Evolutionary conservation across 148 eudicot genomes (phyloP).

Genomic region (Camellia granthamiana): DNA sequence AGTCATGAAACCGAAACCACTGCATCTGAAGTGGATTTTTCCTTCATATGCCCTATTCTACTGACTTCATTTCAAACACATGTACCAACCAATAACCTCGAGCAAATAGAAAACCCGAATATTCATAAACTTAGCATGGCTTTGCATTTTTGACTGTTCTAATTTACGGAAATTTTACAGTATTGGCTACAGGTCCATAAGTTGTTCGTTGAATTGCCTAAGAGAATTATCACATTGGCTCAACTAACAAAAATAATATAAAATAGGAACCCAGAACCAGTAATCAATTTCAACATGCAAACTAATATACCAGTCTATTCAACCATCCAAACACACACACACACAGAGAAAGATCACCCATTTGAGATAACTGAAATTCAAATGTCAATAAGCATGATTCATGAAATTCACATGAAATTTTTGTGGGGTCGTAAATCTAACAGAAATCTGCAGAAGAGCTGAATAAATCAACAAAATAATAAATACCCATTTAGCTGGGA

Average conservation of each 20-base stretch:
- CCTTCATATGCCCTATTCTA: background rate
- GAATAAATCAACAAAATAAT: background rate
- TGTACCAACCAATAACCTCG: background rate
- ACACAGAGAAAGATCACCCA: background rate
- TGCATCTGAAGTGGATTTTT: constrained; percentile 3
- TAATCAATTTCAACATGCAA: background rate
- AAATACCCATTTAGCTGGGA: background rate
- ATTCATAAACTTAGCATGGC: background rate
- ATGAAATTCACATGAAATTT: background rate
- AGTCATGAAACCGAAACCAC: background rate
- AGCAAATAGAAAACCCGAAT: background rate
- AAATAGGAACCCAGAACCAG: background rate
- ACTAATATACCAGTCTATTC: background rate
- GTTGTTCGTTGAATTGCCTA: no score
- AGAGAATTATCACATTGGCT: background rate
- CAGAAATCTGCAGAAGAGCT: background rate
- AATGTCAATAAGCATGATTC: background rate
- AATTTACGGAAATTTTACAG: background rate
- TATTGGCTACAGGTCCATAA: background rate
- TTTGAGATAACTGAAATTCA: background rate
- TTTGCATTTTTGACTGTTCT: background rate
- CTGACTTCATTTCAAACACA: background rate
- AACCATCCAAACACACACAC: constrained; percentile 1
- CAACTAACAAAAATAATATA: background rate
- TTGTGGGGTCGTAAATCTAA: background rate